Evolutionary conservation across 2,329 filamentous ascomycete species (phyloP).

Genomic region (Aspergillus felis): DNA sequence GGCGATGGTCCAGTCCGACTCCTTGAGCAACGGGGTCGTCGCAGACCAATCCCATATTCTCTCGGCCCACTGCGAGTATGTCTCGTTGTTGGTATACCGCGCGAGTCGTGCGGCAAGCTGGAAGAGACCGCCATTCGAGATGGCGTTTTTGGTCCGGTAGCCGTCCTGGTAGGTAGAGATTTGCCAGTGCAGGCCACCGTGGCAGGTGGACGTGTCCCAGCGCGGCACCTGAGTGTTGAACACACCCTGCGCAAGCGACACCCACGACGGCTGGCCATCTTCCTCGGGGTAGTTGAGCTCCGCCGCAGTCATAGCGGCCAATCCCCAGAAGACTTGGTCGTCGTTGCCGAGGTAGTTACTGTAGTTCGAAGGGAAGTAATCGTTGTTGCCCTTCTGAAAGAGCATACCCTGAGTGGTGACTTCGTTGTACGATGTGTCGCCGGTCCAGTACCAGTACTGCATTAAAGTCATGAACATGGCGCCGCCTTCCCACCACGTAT

Average conservation of each 20-base stretch:
- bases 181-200: constrained; percentile 80
- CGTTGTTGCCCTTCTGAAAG: constrained; percentile 68
- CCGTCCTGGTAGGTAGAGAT: constrained; percentile 75
- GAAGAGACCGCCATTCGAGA: constrained; percentile 57
- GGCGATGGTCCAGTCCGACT: constrained; percentile 52
- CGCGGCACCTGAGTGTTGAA: constrained; percentile 73
- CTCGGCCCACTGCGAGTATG: constrained; percentile 74
- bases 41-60: constrained; percentile 60
- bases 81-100: constrained; percentile 72
- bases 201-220: constrained; percentile 66
- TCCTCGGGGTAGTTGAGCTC: constrained; percentile 73
- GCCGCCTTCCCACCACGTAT: constrained; percentile 63
- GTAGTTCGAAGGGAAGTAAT: constrained; percentile 69
- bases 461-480: constrained; percentile 68
- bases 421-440: constrained; percentile 67
- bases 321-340: constrained; percentile 75
- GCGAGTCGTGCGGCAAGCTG: constrained; percentile 64
- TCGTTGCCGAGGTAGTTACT: constrained; percentile 49
- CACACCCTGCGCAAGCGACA: constrained; percentile 71
- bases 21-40: constrained; percentile 49
- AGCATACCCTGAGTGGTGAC: constrained; percentile 65
- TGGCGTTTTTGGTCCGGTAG: constrained; percentile 56
- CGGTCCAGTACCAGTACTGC: constrained; percentile 83
- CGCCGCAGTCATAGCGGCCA: constrained; percentile 73
- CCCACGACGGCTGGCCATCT: constrained; percentile 65